Base-by-base conservation (phyloP, 495 filamentous ascomycete species). In the Aspergillus carlsbadensis region DNA sequence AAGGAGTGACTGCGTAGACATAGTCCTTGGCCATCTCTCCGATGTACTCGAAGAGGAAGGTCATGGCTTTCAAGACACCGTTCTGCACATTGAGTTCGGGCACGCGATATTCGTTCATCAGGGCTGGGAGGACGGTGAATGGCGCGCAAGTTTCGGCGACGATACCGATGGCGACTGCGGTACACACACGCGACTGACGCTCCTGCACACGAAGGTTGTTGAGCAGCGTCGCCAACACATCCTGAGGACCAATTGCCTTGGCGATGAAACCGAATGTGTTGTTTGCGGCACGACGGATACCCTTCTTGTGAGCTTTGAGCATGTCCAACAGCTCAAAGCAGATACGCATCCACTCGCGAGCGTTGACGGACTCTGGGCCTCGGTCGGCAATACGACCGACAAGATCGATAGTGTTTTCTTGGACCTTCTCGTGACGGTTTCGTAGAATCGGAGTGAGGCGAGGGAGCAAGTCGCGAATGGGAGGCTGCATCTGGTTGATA, bases 201-300 rank as follows among this genome's bases (percentile, higher is more conserved):
- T 99, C 95, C 69, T 97, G 93, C 10, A 98, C 94, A 50, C 95
- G 85, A 10, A 99, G 79, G 69, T 99, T 98, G 81, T 96, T 96
- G 49, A 99, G 87, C 7, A 99, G 78, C 1, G 94, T 97, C 13
- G 94, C 91, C 15, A 99, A 79, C 15, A 99, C 95, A 76, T 99
- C 95, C 66, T 96, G 92, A 15, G 95, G 95, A 62, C 95, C 95
- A 66, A 99, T 98, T 47, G 95, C 95, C 75, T 98, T 99, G 65
- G 95, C 95, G 64, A 99, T 99, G 83, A 96, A 99, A 68, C 95
- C 95, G 63, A 99, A 99, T 2, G 95, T 99, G 79, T 99, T 99
- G 83, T 99, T 99, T 55, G 95, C 95, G 11, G 95, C 95, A 72
- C 95, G 87, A 56, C 95, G 90, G 64, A 99, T 99, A 53, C 95